phyloP scores from a whole-genome alignment of 208 protist genomes.

The Leishmania lainsoni region DNA sequence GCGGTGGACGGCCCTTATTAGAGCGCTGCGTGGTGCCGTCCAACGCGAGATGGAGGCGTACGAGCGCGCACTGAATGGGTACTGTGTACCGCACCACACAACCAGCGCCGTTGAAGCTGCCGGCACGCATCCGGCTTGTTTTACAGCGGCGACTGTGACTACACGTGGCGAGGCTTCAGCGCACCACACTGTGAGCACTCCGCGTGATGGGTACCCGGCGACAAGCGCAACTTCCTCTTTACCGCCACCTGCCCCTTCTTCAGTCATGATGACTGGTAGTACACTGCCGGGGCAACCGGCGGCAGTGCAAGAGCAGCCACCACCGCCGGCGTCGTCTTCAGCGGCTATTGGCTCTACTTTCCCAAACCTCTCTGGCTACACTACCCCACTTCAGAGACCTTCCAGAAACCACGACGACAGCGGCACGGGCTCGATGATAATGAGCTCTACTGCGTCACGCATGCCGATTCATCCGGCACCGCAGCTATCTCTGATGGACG shows the following conservation, averaged over 20 bases:
- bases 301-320: neutral
- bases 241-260: conserved; percentile 1
- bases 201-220: neutral
- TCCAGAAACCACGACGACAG: neutral
- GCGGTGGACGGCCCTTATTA: conserved; percentile 27
- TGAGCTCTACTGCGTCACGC: neutral
- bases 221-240: neutral
- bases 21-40: conserved; percentile 21
- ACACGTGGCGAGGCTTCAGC: neutral
- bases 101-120: neutral
- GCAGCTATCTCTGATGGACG: neutral
- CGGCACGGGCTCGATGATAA: neutral
- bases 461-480: neutral
- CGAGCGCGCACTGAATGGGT: conserved; percentile 25
- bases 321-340: neutral
- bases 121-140: neutral
- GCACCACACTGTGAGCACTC: neutral
- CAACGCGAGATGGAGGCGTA: conserved; percentile 33
- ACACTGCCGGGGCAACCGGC: neutral
- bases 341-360: neutral
- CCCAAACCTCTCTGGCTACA: neutral
- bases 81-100: neutral
- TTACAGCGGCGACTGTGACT: neutral
- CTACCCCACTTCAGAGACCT: neutral
- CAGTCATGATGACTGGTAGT: neutral